Conservation (phyloP, 2,329 filamentous ascomycete genomes). For the Cercospora zeina region DNA sequence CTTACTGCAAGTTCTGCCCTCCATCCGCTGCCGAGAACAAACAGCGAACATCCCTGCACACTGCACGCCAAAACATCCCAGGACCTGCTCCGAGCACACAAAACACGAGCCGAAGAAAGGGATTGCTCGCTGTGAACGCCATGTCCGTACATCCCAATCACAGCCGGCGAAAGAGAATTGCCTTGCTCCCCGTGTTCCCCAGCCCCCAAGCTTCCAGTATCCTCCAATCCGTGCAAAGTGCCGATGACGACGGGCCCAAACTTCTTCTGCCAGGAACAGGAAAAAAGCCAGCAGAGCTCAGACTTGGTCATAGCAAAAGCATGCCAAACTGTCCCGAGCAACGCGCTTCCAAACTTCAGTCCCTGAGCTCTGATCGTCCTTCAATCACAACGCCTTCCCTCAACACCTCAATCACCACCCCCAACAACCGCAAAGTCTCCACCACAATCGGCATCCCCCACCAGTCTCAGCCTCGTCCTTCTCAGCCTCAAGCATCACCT, state of each 20-base stretch:
- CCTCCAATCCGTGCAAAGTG: neutral
- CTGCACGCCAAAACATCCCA: slow-evolving; percentile 2
- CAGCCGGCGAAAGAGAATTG: neutral
- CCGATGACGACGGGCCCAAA: neutral
- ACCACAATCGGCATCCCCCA: slow-evolving; percentile 9
- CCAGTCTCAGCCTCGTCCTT: neutral
- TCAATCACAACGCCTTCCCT: neutral
- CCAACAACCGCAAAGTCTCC: slow-evolving; percentile 6
- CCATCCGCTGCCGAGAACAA: neutral
- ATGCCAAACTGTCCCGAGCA: neutral
- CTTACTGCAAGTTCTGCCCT: neutral
- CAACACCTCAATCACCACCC: neutral
- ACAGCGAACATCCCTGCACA: slow-evolving; percentile 6
- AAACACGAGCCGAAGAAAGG: neutral
- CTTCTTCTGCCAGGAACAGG: neutral
- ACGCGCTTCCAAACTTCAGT: neutral
- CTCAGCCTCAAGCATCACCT: slow-evolving; percentile 1
- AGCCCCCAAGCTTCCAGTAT: neutral
- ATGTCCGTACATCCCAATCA: neutral
- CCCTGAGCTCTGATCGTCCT: neutral
- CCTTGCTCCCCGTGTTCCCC: neutral
- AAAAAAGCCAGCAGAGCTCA: neutral
- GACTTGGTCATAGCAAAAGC: slow-evolving; percentile 4
- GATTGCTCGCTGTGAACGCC: neutral
- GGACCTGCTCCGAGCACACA: slow-evolving; percentile 1